These are phyloP conservation scores for Colletotrichum tropicicola DNA, from an alignment of 2,329 filamentous ascomycete species.

Conservation along the genomic window DNA sequence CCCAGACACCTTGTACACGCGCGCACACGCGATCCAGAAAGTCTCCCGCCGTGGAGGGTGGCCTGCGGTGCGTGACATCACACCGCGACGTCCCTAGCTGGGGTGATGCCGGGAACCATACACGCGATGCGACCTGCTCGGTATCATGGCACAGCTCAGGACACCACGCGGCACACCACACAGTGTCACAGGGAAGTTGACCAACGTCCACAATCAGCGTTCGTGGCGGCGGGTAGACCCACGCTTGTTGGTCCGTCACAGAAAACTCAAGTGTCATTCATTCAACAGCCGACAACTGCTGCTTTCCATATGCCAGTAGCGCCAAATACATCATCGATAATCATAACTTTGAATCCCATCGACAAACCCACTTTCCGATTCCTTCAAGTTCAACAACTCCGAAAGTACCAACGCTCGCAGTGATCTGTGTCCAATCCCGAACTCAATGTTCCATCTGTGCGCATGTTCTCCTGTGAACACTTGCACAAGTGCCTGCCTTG, in stretches of 20 bases:
- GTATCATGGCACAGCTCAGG: background rate
- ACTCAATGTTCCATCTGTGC: background rate
- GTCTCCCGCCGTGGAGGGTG: background rate
- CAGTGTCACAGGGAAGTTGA: too few relatives aligned
- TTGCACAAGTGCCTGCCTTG: background rate
- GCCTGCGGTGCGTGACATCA: background rate
- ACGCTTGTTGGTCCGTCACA: background rate
- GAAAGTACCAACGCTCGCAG: background rate
- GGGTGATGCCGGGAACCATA: background rate
- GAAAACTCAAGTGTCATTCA: constrained; percentile 5
- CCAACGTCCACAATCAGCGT: too few relatives aligned
- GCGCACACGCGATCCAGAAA: background rate
- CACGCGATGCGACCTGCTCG: background rate
- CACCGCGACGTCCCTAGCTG: background rate
- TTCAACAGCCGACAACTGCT: background rate
- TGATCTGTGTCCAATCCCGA: background rate
- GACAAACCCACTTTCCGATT: background rate
- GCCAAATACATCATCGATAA: constrained; percentile 6
- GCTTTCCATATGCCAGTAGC: background rate
- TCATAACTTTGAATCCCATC: background rate
- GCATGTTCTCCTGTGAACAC: background rate
- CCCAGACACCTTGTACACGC: too few relatives aligned
- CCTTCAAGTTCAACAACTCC: background rate
- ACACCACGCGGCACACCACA: too few relatives aligned
- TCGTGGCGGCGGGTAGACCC: background rate